Evolutionary conservation across 2,329 filamentous ascomycete species (phyloP), one percentile per base, ranked within the genome.

Genomic region (Aureobasidium lini): DNA sequence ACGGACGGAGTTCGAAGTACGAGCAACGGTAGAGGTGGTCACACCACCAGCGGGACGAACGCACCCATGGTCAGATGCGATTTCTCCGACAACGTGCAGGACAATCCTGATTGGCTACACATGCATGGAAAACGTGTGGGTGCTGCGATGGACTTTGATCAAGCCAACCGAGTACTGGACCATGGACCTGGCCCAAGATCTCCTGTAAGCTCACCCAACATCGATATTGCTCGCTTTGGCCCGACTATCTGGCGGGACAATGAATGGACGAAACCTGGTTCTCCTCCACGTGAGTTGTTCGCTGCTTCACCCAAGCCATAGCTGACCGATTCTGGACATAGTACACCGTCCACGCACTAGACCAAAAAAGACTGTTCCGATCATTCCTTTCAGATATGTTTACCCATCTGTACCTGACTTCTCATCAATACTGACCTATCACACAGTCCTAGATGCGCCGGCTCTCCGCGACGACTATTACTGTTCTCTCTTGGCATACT

Each of bases 381-480:
- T 81, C 7, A 81, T 88, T 16, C 89, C 91, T 5, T 95, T 95
- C 75, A 89, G 88, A 85, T 87, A 78, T 71, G 81, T 75, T 50
- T 11, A 23, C 13, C 23, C 47, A 60, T n/a, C 39, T 13, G 29
- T 15, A 8, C 7, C 6, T 13, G 31, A 23, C 40, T 32, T n/a
- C 31, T 11, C 16, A 37, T 31, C 48, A 58, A 32, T 57, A 44
- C 69, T 80, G 59, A 79, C 67, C 60, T 15, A 2, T 28, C n/a
- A 9, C 63, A 88, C 85, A 75, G 88, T 96, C 6, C 80, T 99
- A 5, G 90, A 96, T 74, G 93, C 93, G 8, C 91, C 92, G 2
- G 84, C 85, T 54, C 78, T 97, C n/a, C 85, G 90, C 60, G 91
- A 97, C 67, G 93, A 99, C 72, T 99, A 92, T 71, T 99, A 99